A percentile compares a stretch with the other conserved stretches of the same genome.
These are phyloP conservation scores for Geosmithia morbida DNA, from an alignment of 2,329 filamentous ascomycete species.

Conservation along the genomic window DNA sequence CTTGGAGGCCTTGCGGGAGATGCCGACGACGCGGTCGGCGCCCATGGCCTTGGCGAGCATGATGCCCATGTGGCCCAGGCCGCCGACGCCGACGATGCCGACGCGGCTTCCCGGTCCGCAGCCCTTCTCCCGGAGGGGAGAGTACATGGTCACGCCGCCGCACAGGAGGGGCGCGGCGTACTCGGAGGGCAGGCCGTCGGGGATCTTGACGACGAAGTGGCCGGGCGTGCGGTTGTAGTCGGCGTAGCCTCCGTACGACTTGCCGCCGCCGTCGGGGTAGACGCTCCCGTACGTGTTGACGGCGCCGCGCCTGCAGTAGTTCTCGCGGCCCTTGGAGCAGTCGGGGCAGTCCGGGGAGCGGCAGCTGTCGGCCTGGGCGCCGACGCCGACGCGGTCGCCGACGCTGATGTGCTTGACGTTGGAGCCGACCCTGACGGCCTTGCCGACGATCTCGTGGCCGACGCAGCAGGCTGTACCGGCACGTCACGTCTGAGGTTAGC, in stretches of 20 bases:
- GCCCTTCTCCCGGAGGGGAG: slow-evolving; percentile 46
- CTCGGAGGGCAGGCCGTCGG: slow-evolving; percentile 23
- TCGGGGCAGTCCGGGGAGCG: slow-evolving; percentile 23
- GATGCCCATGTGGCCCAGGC: slow-evolving; percentile 55
- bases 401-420: slow-evolving; percentile 33
- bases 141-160: slow-evolving; percentile 53
- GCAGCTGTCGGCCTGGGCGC: slow-evolving; percentile 43
- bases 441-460: slow-evolving; percentile 53
- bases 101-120: slow-evolving; percentile 53
- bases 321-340: slow-evolving; percentile 22
- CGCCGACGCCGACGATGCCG: slow-evolving; percentile 53
- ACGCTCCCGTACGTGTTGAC: slow-evolving; percentile 1
- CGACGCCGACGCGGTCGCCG: slow-evolving; percentile 50
- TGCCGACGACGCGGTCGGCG: slow-evolving; percentile 45
- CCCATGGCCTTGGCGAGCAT: slow-evolving; percentile 54
- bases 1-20: slow-evolving; percentile 39
- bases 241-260: slow-evolving; percentile 1
- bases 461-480: slow-evolving; percentile 22
- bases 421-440: slow-evolving; percentile 35
- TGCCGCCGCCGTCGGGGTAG: background rate
- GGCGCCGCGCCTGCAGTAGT: slow-evolving; percentile 23
- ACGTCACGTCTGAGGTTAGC: too few relatives aligned
- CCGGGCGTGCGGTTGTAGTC: slow-evolving; percentile 5
- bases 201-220: slow-evolving; percentile 35
- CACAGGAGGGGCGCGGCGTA: slow-evolving; percentile 52